Conservation (phyloP, 257 asterid genomes). For the Vinca minor region DNA sequence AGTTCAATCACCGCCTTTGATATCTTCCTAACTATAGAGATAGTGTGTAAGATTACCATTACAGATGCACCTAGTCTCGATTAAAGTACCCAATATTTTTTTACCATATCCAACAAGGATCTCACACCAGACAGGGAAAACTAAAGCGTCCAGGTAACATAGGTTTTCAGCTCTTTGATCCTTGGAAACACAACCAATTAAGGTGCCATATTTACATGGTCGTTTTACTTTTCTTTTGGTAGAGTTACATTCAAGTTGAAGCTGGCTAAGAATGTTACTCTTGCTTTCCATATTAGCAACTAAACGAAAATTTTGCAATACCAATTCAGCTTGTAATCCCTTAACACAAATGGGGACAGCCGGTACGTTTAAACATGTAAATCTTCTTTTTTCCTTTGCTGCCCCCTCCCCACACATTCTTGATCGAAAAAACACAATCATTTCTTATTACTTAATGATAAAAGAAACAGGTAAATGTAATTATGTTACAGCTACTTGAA, state of each 20-base stretch:
- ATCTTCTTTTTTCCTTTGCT: background rate
- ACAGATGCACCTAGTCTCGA: no score
- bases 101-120: no score
- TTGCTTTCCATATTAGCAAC: background rate
- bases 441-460: background rate
- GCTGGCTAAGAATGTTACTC: background rate
- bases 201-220: background rate
- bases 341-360: background rate
- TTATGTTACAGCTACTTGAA: background rate
- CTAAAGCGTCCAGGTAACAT: no score
- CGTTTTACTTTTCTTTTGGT: background rate
- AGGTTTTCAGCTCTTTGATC: background rate
- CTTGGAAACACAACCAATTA: background rate
- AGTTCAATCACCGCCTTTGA: no score
- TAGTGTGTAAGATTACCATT: no score
- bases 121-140: no score
- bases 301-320: background rate
- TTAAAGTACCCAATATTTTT: no score
- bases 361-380: background rate
- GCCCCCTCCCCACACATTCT: background rate
- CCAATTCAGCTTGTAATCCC: background rate
- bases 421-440: background rate
- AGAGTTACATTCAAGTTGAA: background rate
- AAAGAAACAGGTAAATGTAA: background rate
- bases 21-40: no score